Evolutionary conservation across 2,329 filamentous ascomycete species (phyloP).

Genomic region (Alternaria postmessia): DNA sequence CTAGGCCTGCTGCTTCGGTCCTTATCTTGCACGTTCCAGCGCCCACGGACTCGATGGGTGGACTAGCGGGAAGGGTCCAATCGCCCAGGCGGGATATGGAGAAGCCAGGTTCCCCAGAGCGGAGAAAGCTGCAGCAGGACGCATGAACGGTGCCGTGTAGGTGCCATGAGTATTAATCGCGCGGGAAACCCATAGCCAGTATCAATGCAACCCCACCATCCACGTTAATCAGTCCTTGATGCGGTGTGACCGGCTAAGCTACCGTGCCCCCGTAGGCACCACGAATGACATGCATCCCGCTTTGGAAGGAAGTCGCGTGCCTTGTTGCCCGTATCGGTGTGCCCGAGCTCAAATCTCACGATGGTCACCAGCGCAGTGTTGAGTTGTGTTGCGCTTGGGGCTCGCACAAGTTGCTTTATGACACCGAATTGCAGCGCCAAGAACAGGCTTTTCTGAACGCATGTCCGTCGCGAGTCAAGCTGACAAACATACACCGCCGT

Average conservation of each 20-base stretch:
- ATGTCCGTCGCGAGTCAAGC: conserved; percentile 13
- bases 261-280: conserved; percentile 4
- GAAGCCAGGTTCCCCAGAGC: conserved; percentile 8
- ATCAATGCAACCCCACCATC: conserved; percentile 20
- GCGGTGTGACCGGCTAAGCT: conserved; percentile 34
- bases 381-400: not conserved
- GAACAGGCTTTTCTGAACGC: conserved; percentile 2
- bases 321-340: conserved; percentile 22
- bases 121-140: conserved; percentile 9
- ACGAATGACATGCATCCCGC: conserved; percentile 5
- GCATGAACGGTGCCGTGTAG: conserved; percentile 3
- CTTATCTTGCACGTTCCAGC: not conserved
- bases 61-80: conserved; percentile 5
- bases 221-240: conserved; percentile 26
- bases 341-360: not conserved
- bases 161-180: conserved; percentile 1
- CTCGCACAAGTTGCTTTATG: conserved; percentile 4
- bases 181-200: conserved; percentile 17
- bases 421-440: not conserved
- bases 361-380: not conserved
- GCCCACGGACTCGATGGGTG: not conserved
- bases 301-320: conserved; percentile 35
- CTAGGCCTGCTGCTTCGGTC: not conserved
- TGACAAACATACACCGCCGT: conserved; percentile 19
- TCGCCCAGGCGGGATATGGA: conserved; percentile 6